Conservation (phyloP, 768 basidiomycete species). For the Pleurotus tuoliensis region DNA sequence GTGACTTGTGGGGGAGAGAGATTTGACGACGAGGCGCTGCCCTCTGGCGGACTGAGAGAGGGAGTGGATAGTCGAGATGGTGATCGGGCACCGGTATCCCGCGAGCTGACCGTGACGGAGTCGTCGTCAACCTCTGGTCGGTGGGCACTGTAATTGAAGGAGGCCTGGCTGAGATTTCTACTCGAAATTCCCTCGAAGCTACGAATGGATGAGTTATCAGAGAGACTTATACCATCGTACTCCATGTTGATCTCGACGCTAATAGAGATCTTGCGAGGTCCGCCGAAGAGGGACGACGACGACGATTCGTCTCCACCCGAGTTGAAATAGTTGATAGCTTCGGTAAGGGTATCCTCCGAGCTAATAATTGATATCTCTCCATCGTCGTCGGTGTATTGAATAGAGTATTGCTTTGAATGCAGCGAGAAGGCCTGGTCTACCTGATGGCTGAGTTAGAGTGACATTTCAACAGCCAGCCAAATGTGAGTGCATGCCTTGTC, state of each 20-base stretch:
- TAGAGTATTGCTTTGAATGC: slow-evolving; percentile 60
- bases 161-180: slow-evolving; percentile 55
- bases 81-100: slow-evolving; percentile 42
- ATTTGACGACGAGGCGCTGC: slow-evolving; percentile 2
- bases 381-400: slow-evolving; percentile 88
- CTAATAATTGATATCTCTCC: slow-evolving; percentile 70
- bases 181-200: slow-evolving; percentile 72
- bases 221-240: slow-evolving; percentile 88
- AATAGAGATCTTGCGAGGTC: slow-evolving; percentile 69
- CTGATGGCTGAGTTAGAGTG: slow-evolving; percentile 32
- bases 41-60: slow-evolving; percentile 7
- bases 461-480: background rate
- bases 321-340: slow-evolving; percentile 81
- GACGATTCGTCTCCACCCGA: slow-evolving; percentile 74
- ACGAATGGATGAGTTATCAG: slow-evolving; percentile 79
- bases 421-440: slow-evolving; percentile 84
- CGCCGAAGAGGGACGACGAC: slow-evolving; percentile 66
- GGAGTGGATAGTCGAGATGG: slow-evolving; percentile 10
- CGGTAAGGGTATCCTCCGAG: slow-evolving; percentile 72
- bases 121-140: slow-evolving; percentile 63
- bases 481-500: slow-evolving; percentile 46
- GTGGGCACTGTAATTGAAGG: slow-evolving; percentile 41
- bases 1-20: slow-evolving; percentile 2
- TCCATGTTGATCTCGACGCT: slow-evolving; percentile 77
- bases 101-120: slow-evolving; percentile 71